Evolutionary conservation across 495 filamentous ascomycete genomes (phyloP).

Genomic region (Neurospora tetraspora): DNA sequence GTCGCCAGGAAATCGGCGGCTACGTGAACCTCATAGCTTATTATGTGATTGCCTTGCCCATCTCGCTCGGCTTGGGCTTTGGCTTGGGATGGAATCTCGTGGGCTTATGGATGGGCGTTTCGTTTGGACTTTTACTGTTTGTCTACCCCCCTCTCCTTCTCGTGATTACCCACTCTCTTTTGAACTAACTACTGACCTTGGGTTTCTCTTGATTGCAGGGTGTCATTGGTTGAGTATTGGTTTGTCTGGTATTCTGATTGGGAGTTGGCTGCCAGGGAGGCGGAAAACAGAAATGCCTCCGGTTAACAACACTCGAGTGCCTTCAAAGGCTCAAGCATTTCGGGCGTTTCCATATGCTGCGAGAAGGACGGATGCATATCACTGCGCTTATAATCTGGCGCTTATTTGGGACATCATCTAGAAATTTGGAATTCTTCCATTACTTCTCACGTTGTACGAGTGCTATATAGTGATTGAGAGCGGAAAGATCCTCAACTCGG

Average conservation of each 20-base stretch:
- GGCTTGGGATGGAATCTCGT: slow-evolving; percentile 59
- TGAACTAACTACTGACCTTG: background rate
- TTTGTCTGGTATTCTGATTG: slow-evolving; percentile 61
- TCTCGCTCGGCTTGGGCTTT: slow-evolving; percentile 70
- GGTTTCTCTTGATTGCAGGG: slow-evolving; percentile 22
- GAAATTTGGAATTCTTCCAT: background rate
- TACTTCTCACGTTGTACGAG: background rate
- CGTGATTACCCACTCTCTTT: background rate
- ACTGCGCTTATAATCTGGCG: background rate
- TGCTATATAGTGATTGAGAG: background rate
- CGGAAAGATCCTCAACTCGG: background rate
- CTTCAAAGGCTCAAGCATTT: background rate
- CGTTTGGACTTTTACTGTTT: slow-evolving; percentile 52
- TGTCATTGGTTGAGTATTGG: slow-evolving; percentile 53
- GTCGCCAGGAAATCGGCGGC: slow-evolving; percentile 78
- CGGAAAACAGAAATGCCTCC: slow-evolving; percentile 53
- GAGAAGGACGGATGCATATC: background rate
- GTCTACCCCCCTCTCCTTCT: slow-evolving; percentile 8
- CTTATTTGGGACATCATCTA: background rate
- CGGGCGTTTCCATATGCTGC: background rate
- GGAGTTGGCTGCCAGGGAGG: slow-evolving; percentile 65
- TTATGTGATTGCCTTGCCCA: slow-evolving; percentile 75
- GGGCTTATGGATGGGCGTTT: slow-evolving; percentile 78
- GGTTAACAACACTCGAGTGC: slow-evolving; percentile 22
- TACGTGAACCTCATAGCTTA: slow-evolving; percentile 79